phyloP scores from a whole-genome alignment of 768 basidiomycete genomes.

The Sutorius australiensis region DNA sequence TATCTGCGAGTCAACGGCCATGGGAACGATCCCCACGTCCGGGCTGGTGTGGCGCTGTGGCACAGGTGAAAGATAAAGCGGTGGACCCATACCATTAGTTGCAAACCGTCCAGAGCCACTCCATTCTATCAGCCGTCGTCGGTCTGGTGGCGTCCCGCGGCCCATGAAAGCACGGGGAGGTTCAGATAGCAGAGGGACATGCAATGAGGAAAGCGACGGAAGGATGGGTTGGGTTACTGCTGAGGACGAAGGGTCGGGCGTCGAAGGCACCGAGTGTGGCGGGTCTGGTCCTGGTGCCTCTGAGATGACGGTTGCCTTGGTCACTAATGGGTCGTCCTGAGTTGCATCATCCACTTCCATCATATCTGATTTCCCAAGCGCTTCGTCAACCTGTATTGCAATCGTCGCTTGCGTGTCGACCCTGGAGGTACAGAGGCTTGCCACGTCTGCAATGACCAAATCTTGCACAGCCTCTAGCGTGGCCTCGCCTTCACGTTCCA shows the following conservation, averaged over 20 bases:
- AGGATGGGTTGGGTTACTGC: constrained; percentile 10
- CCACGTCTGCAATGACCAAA: constrained; percentile 7
- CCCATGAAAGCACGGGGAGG: constrained; percentile 34
- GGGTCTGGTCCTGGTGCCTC: background rate
- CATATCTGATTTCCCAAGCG: background rate
- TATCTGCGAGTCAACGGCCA: constrained; percentile 17
- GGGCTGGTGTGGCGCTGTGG: constrained; percentile 15
- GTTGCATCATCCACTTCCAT: background rate
- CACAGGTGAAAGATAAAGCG: constrained; percentile 24
- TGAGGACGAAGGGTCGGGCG: constrained; percentile 2
- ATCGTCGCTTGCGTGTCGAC: background rate
- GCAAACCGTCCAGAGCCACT: constrained; percentile 20
- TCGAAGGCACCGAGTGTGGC: background rate
- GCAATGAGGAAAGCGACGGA: constrained; percentile 28
- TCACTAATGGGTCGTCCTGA: background rate
- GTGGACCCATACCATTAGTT: constrained; percentile 21
- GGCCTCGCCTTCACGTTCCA: constrained; percentile 14
- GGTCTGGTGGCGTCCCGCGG: constrained; percentile 32
- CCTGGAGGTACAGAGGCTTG: background rate
- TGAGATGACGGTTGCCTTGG: background rate
- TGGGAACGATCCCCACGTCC: constrained; percentile 19
- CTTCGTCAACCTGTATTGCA: constrained; percentile 4
- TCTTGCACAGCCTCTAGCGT: constrained; percentile 13
- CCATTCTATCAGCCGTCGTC: constrained; percentile 29
- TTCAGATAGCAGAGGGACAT: constrained; percentile 31